Base-by-base conservation (phyloP, 163 green algal genomes). In the Chlamydomonas reinhardtii region DNA sequence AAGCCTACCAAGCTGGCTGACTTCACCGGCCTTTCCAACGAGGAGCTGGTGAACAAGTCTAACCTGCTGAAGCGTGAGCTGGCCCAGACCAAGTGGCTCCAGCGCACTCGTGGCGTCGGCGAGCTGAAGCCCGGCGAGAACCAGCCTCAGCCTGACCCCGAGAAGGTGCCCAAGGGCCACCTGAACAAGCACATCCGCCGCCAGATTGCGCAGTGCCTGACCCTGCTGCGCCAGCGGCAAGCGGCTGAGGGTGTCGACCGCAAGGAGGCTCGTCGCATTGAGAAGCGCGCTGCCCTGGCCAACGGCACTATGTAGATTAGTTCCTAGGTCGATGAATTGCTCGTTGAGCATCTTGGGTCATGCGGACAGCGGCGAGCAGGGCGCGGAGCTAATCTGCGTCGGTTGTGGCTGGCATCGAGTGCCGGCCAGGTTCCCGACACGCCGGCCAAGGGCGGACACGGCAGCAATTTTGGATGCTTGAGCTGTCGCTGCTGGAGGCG, bases 201-300 rank as follows among this genome's bases (percentile, higher is more conserved):
- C 25, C 80, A 89, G 19, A 79, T 92, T 48, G 86, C 89, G 14
- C 86, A 91, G 76, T 79, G 88, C 73, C 74, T 91, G 34, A 92
- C 89, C 14, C 34, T 92, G 32, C 31, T 92, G 76, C 86, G 89
- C 32, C 65, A 91, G 83, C 82, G 87, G 22, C 82, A 92, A 81
- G 76, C 88, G 20, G 86, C 74, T 29, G 89, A 83, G 20, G 89
- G 89, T 77, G 76, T 92, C 72, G 52, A 65, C 72, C 62, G 73
- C 82, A 83, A 80, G 72, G 39, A 85, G 25, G 76, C 75, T 29
- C 81, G 81, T 32, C 24, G 56, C 15, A 73, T 86, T 48, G 80
- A 86, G 80, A 86, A 79, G 80, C 34, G 54, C 8, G 80, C 80
- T 31, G 80, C 80, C 19, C 56, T 86, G 34, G 80, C 80, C 2